A percentile compares a stretch with the other conserved stretches of the same genome.
These are phyloP conservation scores for Tetracentron sinense DNA, from an alignment of 164 flowering plant genomes.

Conservation along the genomic window DNA sequence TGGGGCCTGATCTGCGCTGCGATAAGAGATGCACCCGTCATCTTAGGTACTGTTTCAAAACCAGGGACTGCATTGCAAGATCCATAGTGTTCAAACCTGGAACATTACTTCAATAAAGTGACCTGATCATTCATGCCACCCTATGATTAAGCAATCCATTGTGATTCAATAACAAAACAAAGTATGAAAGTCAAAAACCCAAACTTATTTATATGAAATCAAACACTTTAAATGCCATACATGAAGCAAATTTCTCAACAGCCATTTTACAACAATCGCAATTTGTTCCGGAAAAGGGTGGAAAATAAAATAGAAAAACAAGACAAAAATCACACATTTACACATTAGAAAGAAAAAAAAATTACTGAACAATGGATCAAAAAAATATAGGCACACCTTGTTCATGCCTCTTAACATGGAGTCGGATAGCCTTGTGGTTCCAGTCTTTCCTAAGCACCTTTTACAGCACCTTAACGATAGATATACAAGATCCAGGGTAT, in stretches of 20 bases:
- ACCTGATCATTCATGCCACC: too few species aligned
- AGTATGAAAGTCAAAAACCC: neutral
- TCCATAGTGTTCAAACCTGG: too few species aligned
- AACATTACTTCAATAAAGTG: too few species aligned
- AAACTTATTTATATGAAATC: neutral
- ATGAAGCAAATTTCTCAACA: neutral
- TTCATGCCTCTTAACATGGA: neutral
- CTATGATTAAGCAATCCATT: too few species aligned
- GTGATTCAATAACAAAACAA: too few species aligned
- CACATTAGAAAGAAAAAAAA: too few species aligned
- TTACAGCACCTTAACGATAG: neutral
- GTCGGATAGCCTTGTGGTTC: neutral
- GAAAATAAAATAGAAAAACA: too few species aligned
- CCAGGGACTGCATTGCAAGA: too few species aligned
- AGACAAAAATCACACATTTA: neutral
- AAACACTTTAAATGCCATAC: neutral
- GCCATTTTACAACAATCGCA: neutral
- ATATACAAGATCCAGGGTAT: neutral
- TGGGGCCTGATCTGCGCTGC: too few species aligned
- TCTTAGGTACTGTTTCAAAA: too few species aligned
- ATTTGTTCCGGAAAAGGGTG: neutral
- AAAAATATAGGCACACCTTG: constrained; percentile 2
- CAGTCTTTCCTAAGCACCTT: neutral
- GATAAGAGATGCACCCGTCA: too few species aligned
- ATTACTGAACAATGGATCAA: constrained; percentile 2